Percentiles rank a stretch among this genome's conserved stretches.
Conservation (phyloP, 495 filamentous ascomycete genomes). For the Tuber umbilicatum region DNA sequence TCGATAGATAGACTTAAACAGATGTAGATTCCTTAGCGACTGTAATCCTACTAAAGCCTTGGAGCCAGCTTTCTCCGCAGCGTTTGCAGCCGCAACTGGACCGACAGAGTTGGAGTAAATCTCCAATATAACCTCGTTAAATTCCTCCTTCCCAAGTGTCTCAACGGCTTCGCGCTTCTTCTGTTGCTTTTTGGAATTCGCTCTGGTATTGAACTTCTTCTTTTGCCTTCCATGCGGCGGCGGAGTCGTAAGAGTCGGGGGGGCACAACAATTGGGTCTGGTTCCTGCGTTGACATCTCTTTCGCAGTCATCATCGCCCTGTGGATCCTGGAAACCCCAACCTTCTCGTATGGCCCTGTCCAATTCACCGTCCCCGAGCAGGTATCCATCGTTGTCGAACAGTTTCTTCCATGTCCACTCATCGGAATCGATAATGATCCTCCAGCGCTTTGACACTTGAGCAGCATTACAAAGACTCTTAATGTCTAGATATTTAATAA, state of each 20-base stretch:
- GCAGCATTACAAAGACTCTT: slow-evolving; percentile 85
- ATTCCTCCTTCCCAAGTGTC: slow-evolving; percentile 40
- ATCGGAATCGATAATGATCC: slow-evolving; percentile 78
- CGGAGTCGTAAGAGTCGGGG: slow-evolving; percentile 24
- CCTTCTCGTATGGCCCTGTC: slow-evolving; percentile 80
- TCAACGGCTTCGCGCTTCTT: slow-evolving; percentile 42
- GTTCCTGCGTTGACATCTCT: slow-evolving; percentile 58
- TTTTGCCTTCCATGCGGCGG: slow-evolving; percentile 42
- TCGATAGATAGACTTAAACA: slow-evolving; percentile 94
- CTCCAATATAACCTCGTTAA: slow-evolving; percentile 41
- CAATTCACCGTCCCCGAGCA: slow-evolving; percentile 72
- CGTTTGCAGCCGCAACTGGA: slow-evolving; percentile 75
- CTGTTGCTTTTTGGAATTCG: slow-evolving; percentile 43
- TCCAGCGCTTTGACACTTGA: slow-evolving; percentile 92
- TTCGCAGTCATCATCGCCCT: slow-evolving; percentile 66
- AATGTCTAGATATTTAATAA: slow-evolving; percentile 78
- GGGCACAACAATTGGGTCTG: background rate
- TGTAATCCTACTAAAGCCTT: slow-evolving; percentile 73
- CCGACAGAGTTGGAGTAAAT: slow-evolving; percentile 56
- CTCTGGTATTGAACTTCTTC: slow-evolving; percentile 47
- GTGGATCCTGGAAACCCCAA: slow-evolving; percentile 98
- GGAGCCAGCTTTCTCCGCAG: slow-evolving; percentile 71
- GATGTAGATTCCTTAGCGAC: slow-evolving; percentile 70
- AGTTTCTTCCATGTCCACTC: slow-evolving; percentile 94
- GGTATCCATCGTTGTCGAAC: slow-evolving; percentile 75